A percentile compares a stretch with the other conserved stretches of the same genome.
phyloP scores from a whole-genome alignment of 345 rosid species.

The Hibiscus trionum region DNA sequence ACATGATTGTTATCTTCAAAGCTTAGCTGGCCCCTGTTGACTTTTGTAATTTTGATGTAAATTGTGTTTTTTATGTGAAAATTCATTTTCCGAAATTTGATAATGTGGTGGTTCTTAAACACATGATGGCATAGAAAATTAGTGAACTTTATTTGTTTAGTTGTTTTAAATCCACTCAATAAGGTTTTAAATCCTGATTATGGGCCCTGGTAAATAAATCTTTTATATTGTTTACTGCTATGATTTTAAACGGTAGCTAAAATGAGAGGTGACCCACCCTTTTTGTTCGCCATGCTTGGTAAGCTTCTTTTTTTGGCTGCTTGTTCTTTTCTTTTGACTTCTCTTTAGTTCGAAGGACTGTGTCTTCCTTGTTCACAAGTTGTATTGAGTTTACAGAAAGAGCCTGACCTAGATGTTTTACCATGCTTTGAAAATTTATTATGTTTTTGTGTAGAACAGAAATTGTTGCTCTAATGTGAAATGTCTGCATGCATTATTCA shows the following conservation, averaged over 20 bases:
- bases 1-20: background rate
- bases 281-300: background rate
- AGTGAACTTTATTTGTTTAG: background rate
- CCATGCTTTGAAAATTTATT: background rate
- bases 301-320: background rate
- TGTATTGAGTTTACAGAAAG: background rate
- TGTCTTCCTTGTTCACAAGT: background rate
- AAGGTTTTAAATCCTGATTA: background rate
- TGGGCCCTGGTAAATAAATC: background rate
- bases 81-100: background rate
- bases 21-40: background rate
- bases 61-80: background rate
- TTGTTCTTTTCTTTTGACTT: background rate
- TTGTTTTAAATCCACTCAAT: background rate
- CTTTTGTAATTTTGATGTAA: background rate
- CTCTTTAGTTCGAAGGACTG: background rate
- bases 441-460: background rate
- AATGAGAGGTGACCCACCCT: background rate
- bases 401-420: background rate
- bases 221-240: background rate
- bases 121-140: background rate
- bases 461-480: background rate
- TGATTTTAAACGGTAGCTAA: background rate
- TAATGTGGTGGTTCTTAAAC: background rate
- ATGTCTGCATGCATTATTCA: background rate